Conservation (phyloP, 371 early-diverging fungal species). For the Chytridiales sp. region DNA sequence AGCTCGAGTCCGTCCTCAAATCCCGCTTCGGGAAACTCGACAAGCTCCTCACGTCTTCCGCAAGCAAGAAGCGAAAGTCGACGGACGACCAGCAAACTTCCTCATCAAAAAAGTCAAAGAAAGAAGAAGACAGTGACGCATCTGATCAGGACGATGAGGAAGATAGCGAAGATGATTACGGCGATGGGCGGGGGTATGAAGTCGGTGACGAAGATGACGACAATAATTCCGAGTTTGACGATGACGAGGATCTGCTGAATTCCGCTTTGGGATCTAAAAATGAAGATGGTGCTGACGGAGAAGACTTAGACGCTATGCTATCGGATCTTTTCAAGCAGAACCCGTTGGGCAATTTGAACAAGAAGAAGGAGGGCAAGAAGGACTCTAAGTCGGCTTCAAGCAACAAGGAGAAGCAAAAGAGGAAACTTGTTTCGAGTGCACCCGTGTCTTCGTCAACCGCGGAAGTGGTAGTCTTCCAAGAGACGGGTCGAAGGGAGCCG, state of each 20-base stretch:
- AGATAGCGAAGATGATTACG: constrained; percentile 10
- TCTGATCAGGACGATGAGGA: neutral
- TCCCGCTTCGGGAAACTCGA: too few relatives aligned
- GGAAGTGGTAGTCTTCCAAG: constrained; percentile 31
- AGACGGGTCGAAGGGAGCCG: constrained; percentile 1
- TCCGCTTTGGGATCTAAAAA: neutral
- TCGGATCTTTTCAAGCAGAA: constrained; percentile 8
- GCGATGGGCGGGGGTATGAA: neutral
- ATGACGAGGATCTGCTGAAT: constrained; percentile 3
- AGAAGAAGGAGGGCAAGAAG: neutral
- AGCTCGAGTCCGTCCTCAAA: too few relatives aligned
- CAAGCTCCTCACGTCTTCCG: too few relatives aligned
- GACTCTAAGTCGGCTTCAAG: neutral
- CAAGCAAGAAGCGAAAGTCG: too few relatives aligned
- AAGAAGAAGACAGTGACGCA: neutral
- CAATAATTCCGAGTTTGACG: neutral
- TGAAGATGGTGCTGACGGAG: constrained; percentile 1
- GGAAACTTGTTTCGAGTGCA: neutral
- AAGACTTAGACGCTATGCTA: constrained; percentile 4
- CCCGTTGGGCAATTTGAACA: constrained; percentile 10
- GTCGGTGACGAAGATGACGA: neutral
- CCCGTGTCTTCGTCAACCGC: constrained; percentile 1
- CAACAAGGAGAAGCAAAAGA: neutral
- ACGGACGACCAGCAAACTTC: too few relatives aligned
- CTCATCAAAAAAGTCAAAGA: too few relatives aligned